Evolutionary conservation across 352 stramenopile species (phyloP), one percentile per base, ranked within the genome.

Genomic region (Halophytophthora batemanensis): DNA sequence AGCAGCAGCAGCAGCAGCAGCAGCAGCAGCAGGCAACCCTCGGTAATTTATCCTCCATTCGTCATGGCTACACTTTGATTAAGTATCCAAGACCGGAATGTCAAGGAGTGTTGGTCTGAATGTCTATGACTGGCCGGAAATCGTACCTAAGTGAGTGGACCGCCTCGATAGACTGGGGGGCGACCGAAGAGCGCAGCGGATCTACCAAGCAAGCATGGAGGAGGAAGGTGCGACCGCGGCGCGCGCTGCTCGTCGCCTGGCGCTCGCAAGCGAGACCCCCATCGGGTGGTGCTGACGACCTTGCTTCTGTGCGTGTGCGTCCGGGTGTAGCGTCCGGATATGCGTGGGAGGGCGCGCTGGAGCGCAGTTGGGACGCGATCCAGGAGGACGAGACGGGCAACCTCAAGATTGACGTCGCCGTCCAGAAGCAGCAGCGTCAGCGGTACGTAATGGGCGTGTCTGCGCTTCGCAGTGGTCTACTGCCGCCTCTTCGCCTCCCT

Each of bases 311-410:
- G 4, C 25, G 13, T 23, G 33, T 17, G 23, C 28, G 4, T 25
- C 31, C 29, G 60, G 29, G 25, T 6, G 45, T 40, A 59, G 56
- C 42, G 17, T 77, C 72, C 29, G 84, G 82, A 18, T 94, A 94
- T 68, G 70, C 82, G 54, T 94, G 84, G 84, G 84, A 94, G 62
- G 82, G 82, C 47, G 70, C 77, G 41, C 68, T 94, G 23, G 84
- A 94, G 71, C 76, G 84, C 51, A 92, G 81, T 36, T 94, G 84
- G 84, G 82, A 94, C 53, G 78, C 73, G 14, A 92, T 94, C 50
- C 74, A 92, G 56, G 84, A 94, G 54, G 84, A 94, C 50, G 84
- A 87, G 45, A 81, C 66, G 14, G 84, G 84, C 23, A 82, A 87
- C 57, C 77, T 93, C 64, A 90, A 90, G 65, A 74, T 93, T 55